These are phyloP conservation scores for Durusdinium trenchii DNA, from an alignment of 73 alveolate species.

Conservation along the genomic window DNA sequence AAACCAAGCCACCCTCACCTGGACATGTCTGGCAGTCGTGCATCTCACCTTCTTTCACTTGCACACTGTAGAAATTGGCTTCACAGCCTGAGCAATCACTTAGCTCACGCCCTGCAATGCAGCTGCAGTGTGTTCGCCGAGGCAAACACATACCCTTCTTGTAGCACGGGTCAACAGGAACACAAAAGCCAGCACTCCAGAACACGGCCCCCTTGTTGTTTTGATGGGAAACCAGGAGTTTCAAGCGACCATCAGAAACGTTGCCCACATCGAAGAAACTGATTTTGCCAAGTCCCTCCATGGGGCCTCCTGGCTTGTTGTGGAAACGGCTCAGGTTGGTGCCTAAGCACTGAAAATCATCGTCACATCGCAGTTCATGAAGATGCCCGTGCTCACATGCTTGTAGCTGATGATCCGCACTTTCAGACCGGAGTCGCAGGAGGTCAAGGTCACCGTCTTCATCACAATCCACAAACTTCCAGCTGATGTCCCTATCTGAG, in stretches of 20 bases:
- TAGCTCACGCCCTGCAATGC: background rate
- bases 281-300: no score
- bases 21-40: constrained; percentile 25
- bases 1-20: background rate
- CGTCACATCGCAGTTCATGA: background rate
- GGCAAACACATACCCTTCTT: background rate
- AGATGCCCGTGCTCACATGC: constrained; percentile 19
- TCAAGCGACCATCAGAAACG: background rate
- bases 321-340: background rate
- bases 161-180: constrained; percentile 4
- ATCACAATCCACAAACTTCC: constrained; percentile 50
- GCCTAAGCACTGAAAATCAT: constrained; percentile 49
- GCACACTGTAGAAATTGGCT: background rate
- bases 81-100: constrained; percentile 24
- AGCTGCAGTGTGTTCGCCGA: background rate
- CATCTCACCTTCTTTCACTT: background rate
- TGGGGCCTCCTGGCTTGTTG: background rate
- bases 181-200: constrained; percentile 30
- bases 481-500: background rate
- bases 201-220: background rate
- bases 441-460: constrained; percentile 41
- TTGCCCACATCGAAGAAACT: background rate
- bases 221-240: background rate
- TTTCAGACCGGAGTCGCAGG: background rate
- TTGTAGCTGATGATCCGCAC: background rate